Evolutionary conservation across 805 yeast genomes (phyloP), one percentile per base, ranked within the genome.

Genomic region (Lachancea waltii): DNA sequence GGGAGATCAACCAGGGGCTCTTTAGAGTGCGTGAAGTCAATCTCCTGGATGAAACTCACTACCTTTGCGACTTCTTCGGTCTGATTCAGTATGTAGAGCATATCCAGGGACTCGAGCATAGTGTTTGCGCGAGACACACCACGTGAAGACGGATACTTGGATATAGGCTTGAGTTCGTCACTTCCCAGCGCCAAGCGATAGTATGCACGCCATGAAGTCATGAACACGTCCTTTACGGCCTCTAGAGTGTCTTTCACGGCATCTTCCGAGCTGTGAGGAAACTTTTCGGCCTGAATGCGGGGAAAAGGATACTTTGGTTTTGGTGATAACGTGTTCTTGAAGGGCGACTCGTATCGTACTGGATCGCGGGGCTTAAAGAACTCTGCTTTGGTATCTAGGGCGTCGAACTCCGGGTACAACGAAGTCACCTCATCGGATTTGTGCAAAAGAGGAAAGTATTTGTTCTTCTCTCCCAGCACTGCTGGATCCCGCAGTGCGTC

Each of bases 41-140:
- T 56, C 1, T 45, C 43, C 5, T 55, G 43, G 7, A 76, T 52
- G 40, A 54, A 60, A 0, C 54, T 45, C 3, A 70, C 46, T 0
- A 72, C 73, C 15, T 56, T 60, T 3, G 56, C 44, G 31, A 68
- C 64, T 37, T 72, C 70, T 3, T 55, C 54, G 3, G 50, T 46
- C 30, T 71, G 57, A 7, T 59, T 69, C 68, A 75, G 64, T n/a
- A 76, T 52, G 37, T 55, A 58, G 30, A 76, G 49, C 1, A 79
- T 69, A 46, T 76, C 81, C 24, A 77, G 48, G 1, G 77, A 58
- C 42, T 76, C 81, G 23, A 38, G 23, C 42, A 33, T 22, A 3
- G 42, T 33, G 4, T 37, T 27, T 8, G 42, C 42, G 27, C 33
- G 11, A 95, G 96, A 86, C 1, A 96, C 95, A 35, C 52, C 53